Percentiles rank a stretch among this genome's conserved stretches.
phyloP scores from a whole-genome alignment of 352 stramenopile species.

The Elongisporangium senticosum region DNA sequence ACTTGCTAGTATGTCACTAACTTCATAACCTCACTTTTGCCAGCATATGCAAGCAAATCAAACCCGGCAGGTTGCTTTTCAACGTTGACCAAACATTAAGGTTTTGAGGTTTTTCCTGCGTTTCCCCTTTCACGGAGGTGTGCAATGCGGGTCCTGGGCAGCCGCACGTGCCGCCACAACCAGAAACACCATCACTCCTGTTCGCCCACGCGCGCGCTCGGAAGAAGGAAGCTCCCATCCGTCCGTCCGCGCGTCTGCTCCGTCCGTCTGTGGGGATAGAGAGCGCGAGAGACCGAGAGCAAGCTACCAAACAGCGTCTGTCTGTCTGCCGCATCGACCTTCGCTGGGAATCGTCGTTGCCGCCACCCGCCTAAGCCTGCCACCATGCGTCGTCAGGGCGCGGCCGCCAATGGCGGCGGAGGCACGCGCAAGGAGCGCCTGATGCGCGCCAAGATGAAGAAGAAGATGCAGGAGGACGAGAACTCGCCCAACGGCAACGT shows the following conservation, averaged over 20 bases:
- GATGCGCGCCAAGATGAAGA: conserved; percentile 84
- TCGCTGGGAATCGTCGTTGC: neutral
- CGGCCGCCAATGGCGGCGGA: conserved; percentile 11
- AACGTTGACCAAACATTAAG: neutral
- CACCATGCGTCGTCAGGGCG: conserved; percentile 31
- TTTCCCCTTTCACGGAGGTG: neutral
- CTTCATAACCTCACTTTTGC: neutral
- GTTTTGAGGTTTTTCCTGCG: neutral
- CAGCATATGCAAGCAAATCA: neutral
- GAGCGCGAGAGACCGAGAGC: neutral
- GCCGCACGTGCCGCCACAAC: neutral
- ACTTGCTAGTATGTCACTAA: neutral
- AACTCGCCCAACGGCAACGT: conserved; percentile 24
- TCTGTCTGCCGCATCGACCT: neutral
- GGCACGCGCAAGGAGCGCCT: conserved; percentile 78
- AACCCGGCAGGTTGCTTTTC: neutral
- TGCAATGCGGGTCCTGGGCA: neutral
- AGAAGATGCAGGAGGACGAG: conserved; percentile 75
- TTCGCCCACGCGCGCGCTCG: neutral
- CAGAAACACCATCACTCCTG: neutral
- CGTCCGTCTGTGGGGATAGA: neutral
- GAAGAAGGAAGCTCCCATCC: neutral
- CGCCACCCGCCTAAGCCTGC: conserved; percentile 10
- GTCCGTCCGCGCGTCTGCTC: neutral
- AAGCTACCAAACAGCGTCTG: neutral